phyloP scores from a whole-genome alignment of 306 rosid genomes.

The Leucaena leucocephala region DNA sequence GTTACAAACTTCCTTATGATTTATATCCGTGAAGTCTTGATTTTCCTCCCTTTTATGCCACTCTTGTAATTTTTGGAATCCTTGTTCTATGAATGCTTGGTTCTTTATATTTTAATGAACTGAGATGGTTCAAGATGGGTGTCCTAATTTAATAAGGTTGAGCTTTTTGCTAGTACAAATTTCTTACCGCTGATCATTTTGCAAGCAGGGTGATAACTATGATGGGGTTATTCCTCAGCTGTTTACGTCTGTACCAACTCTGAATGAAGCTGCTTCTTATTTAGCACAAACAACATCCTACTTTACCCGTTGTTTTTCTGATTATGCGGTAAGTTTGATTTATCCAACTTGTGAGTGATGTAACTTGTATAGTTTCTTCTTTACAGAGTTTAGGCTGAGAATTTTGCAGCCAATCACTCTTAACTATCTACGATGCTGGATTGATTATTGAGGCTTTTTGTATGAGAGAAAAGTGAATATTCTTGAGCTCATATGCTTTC shows the following conservation, averaged over 20 bases:
- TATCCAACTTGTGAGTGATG: slow-evolving; percentile 20
- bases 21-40: too few relatives aligned
- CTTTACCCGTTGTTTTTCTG: slow-evolving; percentile 79
- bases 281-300: slow-evolving; percentile 85
- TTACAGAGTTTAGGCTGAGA: slow-evolving; percentile 17
- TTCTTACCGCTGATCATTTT: slow-evolving; percentile 32
- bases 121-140: not conserved
- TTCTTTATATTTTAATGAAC: not conserved
- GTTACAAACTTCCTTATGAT: not conserved
- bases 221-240: slow-evolving; percentile 80
- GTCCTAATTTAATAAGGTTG: slow-evolving; percentile 3
- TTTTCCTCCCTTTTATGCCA: not conserved
- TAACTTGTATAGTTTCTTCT: slow-evolving; percentile 23
- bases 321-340: slow-evolving; percentile 64
- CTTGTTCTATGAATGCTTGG: not conserved
- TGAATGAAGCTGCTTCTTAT: slow-evolving; percentile 88
- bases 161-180: not conserved
- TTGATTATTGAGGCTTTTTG: slow-evolving; percentile 21
- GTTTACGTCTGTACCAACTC: slow-evolving; percentile 82
- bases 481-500: slow-evolving; percentile 10
- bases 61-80: not conserved
- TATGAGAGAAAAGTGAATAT: slow-evolving; percentile 20
- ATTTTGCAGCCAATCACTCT: slow-evolving; percentile 10
- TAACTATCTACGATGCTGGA: slow-evolving; percentile 15
- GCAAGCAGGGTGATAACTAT: slow-evolving; percentile 51